phyloP scores from a whole-genome alignment of 169 alveolate species.

The Neospora caninum region DNA sequence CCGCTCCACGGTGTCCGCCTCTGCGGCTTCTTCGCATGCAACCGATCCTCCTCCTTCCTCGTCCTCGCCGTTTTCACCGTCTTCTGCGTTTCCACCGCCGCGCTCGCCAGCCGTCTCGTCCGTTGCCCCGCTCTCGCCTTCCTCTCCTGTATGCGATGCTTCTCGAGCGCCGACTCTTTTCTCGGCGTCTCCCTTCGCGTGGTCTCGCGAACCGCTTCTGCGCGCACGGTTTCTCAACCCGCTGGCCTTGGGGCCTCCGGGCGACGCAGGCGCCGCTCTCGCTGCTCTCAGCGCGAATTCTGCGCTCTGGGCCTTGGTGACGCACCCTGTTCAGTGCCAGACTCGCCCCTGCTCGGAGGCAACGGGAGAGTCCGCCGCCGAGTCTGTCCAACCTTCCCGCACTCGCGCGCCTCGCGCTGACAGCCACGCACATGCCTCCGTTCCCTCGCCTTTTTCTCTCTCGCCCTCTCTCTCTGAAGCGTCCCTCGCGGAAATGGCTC shows the following conservation, averaged over 20 bases:
- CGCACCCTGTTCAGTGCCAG: too few relatives aligned
- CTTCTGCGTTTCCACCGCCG: neutral
- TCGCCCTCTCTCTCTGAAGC: too few relatives aligned
- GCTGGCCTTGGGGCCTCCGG: neutral
- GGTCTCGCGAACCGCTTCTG: neutral
- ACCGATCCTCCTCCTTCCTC: neutral
- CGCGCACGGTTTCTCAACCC: neutral
- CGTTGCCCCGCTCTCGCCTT: neutral
- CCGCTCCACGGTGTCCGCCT: neutral
- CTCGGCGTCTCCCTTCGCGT: neutral
- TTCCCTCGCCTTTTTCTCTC: too few relatives aligned
- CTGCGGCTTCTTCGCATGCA: neutral
- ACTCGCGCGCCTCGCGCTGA: too few relatives aligned
- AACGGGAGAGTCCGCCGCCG: too few relatives aligned
- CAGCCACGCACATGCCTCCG: too few relatives aligned
- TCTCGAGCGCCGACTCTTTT: neutral
- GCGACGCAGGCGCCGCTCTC: neutral
- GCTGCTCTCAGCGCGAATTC: neutral
- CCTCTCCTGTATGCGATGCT: neutral
- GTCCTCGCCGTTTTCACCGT: neutral
- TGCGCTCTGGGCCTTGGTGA: neutral
- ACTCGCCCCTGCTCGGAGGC: too few relatives aligned
- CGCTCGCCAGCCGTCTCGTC: neutral
- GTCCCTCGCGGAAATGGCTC: too few relatives aligned
- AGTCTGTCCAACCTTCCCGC: too few relatives aligned